Evolutionary conservation across 1,284 basidiomycete species (phyloP).

Genomic region (Sanghuangporus sanghuang): DNA sequence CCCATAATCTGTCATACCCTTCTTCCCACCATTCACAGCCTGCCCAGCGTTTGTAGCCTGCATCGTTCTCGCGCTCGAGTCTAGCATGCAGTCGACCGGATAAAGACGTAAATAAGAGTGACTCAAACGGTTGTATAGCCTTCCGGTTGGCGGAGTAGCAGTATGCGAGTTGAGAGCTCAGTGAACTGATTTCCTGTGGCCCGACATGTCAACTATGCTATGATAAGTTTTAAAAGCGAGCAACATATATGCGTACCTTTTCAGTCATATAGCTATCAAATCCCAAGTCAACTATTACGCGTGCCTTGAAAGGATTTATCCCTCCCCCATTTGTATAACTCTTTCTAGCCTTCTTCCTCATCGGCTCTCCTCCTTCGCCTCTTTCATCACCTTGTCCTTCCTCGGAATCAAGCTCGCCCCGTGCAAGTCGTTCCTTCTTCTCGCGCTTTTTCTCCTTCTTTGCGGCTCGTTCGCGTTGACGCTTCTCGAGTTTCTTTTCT

Average conservation of each 20-base stretch:
- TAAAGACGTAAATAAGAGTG: conserved; percentile 76
- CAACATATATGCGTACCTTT: conserved; percentile 55
- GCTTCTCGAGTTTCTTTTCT: conserved; percentile 68
- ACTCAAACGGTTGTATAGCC: conserved; percentile 63
- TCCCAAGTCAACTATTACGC: conserved; percentile 84
- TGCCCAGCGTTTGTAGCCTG: conserved; percentile 75
- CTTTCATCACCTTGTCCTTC: conserved; percentile 22
- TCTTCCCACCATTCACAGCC: conserved; percentile 80
- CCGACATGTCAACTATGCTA: not conserved
- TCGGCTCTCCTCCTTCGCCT: conserved; percentile 41
- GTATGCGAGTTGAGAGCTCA: conserved; percentile 85
- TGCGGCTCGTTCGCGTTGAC: conserved; percentile 68
- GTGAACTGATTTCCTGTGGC: conserved; percentile 78
- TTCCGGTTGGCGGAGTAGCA: conserved; percentile 84
- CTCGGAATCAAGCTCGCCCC: conserved; percentile 15
- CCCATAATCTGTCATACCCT: conserved; percentile 68
- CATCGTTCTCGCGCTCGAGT: conserved; percentile 66
- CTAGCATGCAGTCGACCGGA: conserved; percentile 62
- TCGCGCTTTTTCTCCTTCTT: conserved; percentile 60
- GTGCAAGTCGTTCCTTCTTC: conserved; percentile 36
- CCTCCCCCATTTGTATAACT: conserved; percentile 25
- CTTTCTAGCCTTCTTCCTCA: conserved; percentile 38
- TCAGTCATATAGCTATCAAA: conserved; percentile 96
- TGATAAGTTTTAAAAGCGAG: not conserved
- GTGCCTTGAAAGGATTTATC: conserved; percentile 57